Percentiles rank a stretch among this genome's conserved stretches.
Conservation (phyloP, 768 basidiomycete genomes). For the Megacollybia marginata region DNA sequence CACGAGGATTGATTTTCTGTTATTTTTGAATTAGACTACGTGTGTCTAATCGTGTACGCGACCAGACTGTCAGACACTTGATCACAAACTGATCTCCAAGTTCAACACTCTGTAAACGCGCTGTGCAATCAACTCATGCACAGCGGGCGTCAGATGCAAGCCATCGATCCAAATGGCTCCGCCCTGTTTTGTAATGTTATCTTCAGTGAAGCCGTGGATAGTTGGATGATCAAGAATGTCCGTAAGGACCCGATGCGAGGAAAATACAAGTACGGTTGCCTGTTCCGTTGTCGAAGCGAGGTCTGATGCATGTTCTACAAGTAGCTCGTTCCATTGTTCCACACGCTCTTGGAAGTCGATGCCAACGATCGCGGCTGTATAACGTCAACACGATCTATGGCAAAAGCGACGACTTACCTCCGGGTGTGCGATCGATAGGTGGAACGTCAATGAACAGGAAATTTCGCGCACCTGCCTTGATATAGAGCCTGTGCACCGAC, state of each 20-base stretch:
- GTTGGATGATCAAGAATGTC: conserved; percentile 26
- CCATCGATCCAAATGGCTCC: conserved; percentile 30
- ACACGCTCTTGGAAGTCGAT: conserved; percentile 8
- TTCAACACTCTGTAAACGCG: too few species aligned
- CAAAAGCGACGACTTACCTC: conserved; percentile 15
- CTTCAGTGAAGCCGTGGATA: conserved; percentile 21
- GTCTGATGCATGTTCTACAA: conserved; percentile 12
- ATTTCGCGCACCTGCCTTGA: conserved; percentile 23
- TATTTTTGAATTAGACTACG: too few species aligned
- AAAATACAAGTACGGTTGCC: conserved; percentile 25
- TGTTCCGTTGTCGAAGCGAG: conserved; percentile 15
- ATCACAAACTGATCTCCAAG: too few species aligned
- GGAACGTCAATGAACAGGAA: conserved; percentile 31
- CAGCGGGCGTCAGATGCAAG: conserved; percentile 29
- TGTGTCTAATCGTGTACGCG: too few species aligned
- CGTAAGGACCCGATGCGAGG: conserved; percentile 19
- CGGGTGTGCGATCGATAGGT: conserved; percentile 28
- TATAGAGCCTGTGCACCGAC: too few species aligned
- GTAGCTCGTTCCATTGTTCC: conserved; percentile 23
- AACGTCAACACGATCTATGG: neutral
- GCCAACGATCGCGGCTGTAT: neutral
- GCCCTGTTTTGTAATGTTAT: conserved; percentile 16
- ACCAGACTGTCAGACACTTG: too few species aligned
- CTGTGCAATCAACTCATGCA: too few species aligned
- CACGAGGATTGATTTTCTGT: too few species aligned